Evolutionary conservation across 208 protist species (phyloP), one percentile per base, ranked within the genome.

Genomic region (Trypanosoma mega): DNA sequence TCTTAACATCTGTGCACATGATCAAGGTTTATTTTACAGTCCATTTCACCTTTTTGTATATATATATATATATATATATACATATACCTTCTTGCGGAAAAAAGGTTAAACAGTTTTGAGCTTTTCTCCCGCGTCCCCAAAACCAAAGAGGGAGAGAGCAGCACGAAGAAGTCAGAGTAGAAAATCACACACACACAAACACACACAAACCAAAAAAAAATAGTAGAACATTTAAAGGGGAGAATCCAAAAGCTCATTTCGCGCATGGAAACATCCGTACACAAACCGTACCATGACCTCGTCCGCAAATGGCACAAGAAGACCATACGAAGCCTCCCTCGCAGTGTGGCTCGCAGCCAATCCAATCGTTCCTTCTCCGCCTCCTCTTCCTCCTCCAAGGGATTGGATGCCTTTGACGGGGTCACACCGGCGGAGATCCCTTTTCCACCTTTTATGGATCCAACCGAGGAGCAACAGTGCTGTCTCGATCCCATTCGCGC

Each of bases 401-500:
- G 9, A 27, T 18, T 23, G 7, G 29, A 4, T 18, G 31, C 27
- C 20, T 33, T 45, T 30, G 31, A 52, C 2, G 33, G 34, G 3
- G 51, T 24, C 3, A 36, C 41, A 34, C 16, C 20, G n/a, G n/a
- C 18, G 3, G 56, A 63, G 37, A 37, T 39, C 12, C 51, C 20
- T 0, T 62, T 54, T 37, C 58, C 60, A 26, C 34, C 50, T 8
- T 85, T 73, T 63, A 48, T 65, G 12, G 79, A 79, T 58, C 70
- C 78, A 1, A 63, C 49, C 2, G 79, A 79, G 34, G 50, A 54
- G 34, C 24, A 66, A 29, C 21, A 64, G 61, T 2, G 50, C n/a
- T 58, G 81, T 34, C 53, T 82, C 20, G 84, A 94, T 61, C 87
- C 87, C 0, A 69, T 91, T 39, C 26, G 18, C 3, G 68, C 63